Conservation (phyloP, 805 yeast genomes). For the Lipomyces spencermartinsiae region DNA sequence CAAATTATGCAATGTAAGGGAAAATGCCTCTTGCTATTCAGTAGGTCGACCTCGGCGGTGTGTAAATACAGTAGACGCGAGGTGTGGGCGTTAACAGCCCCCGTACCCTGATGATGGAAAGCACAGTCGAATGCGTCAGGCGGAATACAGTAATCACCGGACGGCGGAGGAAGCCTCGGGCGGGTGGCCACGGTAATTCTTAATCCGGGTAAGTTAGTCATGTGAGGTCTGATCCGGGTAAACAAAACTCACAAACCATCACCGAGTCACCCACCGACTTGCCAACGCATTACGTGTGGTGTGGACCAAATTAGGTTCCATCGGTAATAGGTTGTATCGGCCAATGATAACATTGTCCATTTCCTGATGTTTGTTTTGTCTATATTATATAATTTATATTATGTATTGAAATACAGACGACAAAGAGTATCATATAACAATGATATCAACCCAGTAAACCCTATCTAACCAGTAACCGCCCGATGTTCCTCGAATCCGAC, state of each 20-base stretch:
- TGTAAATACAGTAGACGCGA: background rate
- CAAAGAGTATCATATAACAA: no score
- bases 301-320: no score
- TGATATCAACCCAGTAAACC: no score
- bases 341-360: no score
- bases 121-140: no score
- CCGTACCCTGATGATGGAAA: background rate
- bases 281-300: background rate
- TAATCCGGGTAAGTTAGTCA: constrained; percentile 2
- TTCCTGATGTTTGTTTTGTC: no score
- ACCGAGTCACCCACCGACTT: background rate
- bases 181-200: background rate
- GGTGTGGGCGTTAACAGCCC: background rate
- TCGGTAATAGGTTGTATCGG: background rate
- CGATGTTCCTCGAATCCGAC: no score
- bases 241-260: background rate
- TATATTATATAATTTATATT: no score
- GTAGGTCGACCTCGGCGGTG: background rate
- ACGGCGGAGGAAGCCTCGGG: background rate
- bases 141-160: no score
- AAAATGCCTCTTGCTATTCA: background rate
- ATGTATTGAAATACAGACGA: no score
- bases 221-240: background rate
- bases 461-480: no score
- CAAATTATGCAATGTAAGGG: background rate